phyloP scores from a whole-genome alignment of 345 rosid genomes.

The Cardamine chenopodiifolia region DNA sequence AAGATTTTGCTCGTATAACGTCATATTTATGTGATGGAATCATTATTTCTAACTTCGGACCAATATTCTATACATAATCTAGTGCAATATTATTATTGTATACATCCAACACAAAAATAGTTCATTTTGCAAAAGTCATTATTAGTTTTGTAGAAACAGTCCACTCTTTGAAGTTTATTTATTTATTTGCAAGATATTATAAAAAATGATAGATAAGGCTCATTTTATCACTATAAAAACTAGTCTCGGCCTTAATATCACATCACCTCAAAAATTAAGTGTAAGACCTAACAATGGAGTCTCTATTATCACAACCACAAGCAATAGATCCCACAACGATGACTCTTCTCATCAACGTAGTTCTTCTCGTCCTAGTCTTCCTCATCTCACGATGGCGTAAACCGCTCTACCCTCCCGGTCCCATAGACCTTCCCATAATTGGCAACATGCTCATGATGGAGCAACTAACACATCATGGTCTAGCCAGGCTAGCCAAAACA shows the following conservation, averaged over 20 bases:
- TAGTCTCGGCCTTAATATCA: background rate
- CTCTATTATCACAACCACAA: constrained; percentile 22
- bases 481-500: constrained; percentile 59
- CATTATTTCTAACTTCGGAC: background rate
- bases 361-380: constrained; percentile 34
- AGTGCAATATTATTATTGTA: too few species aligned
- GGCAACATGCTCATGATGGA: constrained; percentile 90
- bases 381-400: constrained; percentile 46
- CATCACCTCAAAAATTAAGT: constrained; percentile 18
- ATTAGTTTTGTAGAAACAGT: constrained; percentile 1
- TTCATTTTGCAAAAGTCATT: too few species aligned
- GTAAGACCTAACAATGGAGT: constrained; percentile 32
- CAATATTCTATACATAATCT: background rate
- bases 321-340: constrained; percentile 20
- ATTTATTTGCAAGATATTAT: background rate
- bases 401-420: constrained; percentile 77
- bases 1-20: background rate
- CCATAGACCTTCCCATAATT: constrained; percentile 71
- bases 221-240: constrained; percentile 21
- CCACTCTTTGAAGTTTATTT: constrained; percentile 8
- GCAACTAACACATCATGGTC: constrained; percentile 84
- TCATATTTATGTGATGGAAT: background rate
- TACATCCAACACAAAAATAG: too few species aligned
- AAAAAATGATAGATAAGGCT: background rate
- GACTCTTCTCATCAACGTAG: constrained; percentile 9